These are phyloP conservation scores for Nitzschia putrida DNA, from an alignment of 108 stramenopile species.

Conservation along the genomic window DNA sequence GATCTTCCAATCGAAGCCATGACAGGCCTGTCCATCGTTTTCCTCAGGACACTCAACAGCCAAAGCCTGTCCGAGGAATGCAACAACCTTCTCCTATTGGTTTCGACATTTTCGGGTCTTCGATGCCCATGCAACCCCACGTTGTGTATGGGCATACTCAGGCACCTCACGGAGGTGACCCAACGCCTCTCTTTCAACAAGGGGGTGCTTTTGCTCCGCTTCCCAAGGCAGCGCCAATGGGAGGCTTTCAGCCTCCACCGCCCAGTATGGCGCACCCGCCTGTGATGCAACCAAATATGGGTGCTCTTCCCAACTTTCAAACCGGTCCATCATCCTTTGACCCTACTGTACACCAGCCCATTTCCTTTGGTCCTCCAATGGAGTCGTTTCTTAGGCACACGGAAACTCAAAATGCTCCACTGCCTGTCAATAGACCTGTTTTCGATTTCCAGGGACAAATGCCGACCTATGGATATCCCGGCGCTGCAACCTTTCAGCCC, in stretches of 20 bases:
- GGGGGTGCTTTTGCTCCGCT: constrained; percentile 58
- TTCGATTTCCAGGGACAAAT: no score
- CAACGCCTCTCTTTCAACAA: constrained; percentile 34
- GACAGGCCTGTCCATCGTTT: constrained; percentile 25
- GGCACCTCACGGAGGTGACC: background rate
- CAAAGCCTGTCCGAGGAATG: constrained; percentile 32
- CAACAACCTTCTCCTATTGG: background rate
- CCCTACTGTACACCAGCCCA: no score
- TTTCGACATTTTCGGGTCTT: background rate
- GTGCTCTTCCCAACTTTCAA: no score
- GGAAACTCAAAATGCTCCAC: background rate
- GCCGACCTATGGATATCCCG: no score
- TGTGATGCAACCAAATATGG: no score
- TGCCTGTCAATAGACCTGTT: no score
- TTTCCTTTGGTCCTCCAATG: background rate
- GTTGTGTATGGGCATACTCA: background rate
- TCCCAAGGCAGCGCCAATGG: constrained; percentile 18
- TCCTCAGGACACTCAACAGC: constrained; percentile 41
- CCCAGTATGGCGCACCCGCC: no score
- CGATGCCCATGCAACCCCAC: background rate
- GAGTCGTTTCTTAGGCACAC: background rate
- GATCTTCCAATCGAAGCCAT: constrained; percentile 16
- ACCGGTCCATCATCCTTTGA: no score
- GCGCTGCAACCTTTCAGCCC: no score
- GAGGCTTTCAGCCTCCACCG: no score